Evolutionary conservation across 2,329 filamentous ascomycete species (phyloP).

Genomic region (Cladosporium halotolerans): DNA sequence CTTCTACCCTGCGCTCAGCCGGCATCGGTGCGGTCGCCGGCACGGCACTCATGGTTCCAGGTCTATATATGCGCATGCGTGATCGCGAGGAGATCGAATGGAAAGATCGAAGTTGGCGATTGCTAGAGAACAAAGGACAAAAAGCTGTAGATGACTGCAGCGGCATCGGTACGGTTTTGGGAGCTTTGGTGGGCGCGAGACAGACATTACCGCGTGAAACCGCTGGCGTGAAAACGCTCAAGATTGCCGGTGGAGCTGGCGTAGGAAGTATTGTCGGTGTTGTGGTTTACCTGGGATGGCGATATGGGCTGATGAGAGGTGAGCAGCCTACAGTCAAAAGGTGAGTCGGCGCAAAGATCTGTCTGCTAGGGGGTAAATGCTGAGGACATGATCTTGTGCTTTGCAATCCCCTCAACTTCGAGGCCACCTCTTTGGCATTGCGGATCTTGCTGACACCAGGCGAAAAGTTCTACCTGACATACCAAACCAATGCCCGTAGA

Average conservation of each 20-base stretch:
- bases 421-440: no score
- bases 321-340: constrained; percentile 15
- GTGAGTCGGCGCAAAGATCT: not conserved
- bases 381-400: not conserved
- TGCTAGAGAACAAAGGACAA: constrained; percentile 54
- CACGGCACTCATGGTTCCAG: constrained; percentile 39
- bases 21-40: constrained; percentile 41
- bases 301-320: constrained; percentile 45
- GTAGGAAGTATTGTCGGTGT: constrained; percentile 47
- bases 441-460: not conserved
- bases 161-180: constrained; percentile 36
- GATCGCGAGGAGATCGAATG: constrained; percentile 56
- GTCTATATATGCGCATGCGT: constrained; percentile 47
- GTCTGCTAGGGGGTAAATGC: not conserved
- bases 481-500: no score
- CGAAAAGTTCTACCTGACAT: no score
- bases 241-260: constrained; percentile 14
- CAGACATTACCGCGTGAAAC: constrained; percentile 37
- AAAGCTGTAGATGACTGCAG: constrained; percentile 53
- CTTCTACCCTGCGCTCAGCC: constrained; percentile 29
- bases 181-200: constrained; percentile 20
- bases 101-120: constrained; percentile 57
- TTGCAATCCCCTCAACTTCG: no score
- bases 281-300: constrained; percentile 45
- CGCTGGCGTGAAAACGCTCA: constrained; percentile 23